phyloP scores from a whole-genome alignment of 805 yeast genomes.

The Candida ortonii region DNA sequence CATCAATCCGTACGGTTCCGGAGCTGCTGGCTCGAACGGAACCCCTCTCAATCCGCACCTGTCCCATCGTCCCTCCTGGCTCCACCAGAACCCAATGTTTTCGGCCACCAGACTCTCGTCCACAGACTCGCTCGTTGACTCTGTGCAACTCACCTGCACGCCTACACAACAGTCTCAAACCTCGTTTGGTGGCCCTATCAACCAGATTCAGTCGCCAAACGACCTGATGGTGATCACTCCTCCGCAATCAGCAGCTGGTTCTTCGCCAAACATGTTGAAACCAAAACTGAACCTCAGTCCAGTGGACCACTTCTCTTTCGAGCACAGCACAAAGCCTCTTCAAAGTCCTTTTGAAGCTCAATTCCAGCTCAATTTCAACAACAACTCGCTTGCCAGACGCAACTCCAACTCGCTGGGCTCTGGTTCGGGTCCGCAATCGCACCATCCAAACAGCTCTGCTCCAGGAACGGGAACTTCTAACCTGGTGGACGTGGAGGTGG shows the following conservation, averaged over 20 bases:
- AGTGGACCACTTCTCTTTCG: conserved; percentile 23
- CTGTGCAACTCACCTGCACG: conserved; percentile 25
- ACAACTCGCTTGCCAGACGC: not conserved
- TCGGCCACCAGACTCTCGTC: conserved; percentile 32
- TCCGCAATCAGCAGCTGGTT: conserved; percentile 17
- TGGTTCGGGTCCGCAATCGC: conserved; percentile 1
- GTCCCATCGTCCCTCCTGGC: conserved; percentile 34
- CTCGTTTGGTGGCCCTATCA: conserved; percentile 5
- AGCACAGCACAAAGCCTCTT: conserved; percentile 17
- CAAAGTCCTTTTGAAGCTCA: conserved; percentile 27
- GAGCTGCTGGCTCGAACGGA: too few relatives aligned
- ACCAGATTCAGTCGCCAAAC: conserved; percentile 9
- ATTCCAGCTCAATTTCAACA: conserved; percentile 10
- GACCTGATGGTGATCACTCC: conserved; percentile 22
- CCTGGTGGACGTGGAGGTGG: conserved; percentile 25
- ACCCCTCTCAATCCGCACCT: conserved; percentile 2
- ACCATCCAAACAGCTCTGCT: not conserved
- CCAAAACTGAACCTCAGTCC: conserved; percentile 12
- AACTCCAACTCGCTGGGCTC: conserved; percentile 3
- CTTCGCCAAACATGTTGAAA: conserved; percentile 10
- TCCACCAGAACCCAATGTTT: conserved; percentile 32
- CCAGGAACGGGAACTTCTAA: conserved; percentile 3
- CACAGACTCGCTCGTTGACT: conserved; percentile 34
- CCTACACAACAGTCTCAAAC: conserved; percentile 12
- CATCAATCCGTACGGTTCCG: too few relatives aligned